Conservation (phyloP, 139 green algal species). For the Picochlorum sp. region DNA sequence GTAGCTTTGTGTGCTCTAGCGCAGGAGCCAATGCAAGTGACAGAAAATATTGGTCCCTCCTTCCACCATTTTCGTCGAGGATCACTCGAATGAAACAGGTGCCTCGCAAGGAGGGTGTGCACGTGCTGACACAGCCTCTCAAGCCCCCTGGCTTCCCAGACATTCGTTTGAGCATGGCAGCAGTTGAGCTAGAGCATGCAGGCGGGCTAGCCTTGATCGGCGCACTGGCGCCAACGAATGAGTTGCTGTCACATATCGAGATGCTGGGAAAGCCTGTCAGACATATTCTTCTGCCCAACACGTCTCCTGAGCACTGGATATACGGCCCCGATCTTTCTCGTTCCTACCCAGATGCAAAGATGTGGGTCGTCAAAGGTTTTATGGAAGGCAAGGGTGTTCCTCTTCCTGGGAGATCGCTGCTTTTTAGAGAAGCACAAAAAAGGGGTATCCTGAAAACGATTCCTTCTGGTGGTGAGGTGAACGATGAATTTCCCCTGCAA, state of each 20-base stretch:
- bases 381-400: slow-evolving; percentile 24
- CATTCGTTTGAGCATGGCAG: slow-evolving; percentile 21
- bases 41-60: slow-evolving; percentile 15
- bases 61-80: slow-evolving; percentile 22
- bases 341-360: slow-evolving; percentile 18
- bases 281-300: slow-evolving; percentile 28
- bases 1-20: no score
- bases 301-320: slow-evolving; percentile 29
- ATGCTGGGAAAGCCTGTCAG: slow-evolving; percentile 9
- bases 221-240: slow-evolving; percentile 19
- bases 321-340: slow-evolving; percentile 6
- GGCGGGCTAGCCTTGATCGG: slow-evolving; percentile 13
- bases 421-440: background rate
- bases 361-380: slow-evolving; percentile 24
- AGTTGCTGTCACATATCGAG: slow-evolving; percentile 12
- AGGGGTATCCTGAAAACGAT: slow-evolving; percentile 5
- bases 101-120: slow-evolving; percentile 10
- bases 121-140: slow-evolving; percentile 21
- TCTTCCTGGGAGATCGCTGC: slow-evolving; percentile 13
- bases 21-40: background rate
- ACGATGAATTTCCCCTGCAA: slow-evolving; percentile 2
- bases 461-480: background rate
- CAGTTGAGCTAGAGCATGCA: slow-evolving; percentile 9
- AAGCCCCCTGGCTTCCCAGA: slow-evolving; percentile 11
- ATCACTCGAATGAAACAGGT: slow-evolving; percentile 17